phyloP scores from a whole-genome alignment of 805 yeast species.

The Hanseniaspora singularis region DNA sequence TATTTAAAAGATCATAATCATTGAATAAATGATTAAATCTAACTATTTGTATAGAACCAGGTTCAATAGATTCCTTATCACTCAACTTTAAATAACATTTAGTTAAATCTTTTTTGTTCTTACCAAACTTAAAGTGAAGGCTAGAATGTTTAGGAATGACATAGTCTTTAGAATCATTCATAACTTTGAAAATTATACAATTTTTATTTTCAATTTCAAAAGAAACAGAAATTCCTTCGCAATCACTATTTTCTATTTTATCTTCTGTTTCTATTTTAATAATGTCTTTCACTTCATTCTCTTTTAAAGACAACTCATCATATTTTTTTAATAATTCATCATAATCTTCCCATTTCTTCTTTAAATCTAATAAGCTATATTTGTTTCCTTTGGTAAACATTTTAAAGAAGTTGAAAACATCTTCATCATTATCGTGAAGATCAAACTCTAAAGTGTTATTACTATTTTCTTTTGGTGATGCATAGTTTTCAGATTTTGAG shows the following conservation, averaged over 20 bases:
- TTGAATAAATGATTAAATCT: slow-evolving; percentile 15
- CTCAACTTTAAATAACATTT: slow-evolving; percentile 14
- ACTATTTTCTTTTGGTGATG: background rate
- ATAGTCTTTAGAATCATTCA: slow-evolving; percentile 9
- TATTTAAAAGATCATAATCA: slow-evolving; percentile 4
- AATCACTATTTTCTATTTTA: too few species aligned
- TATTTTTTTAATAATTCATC: slow-evolving; percentile 1
- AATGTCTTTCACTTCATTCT: too few species aligned
- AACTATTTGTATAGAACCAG: slow-evolving; percentile 8
- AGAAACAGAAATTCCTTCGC: slow-evolving; percentile 11
- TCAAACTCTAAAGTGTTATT: slow-evolving; percentile 15
- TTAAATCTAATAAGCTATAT: slow-evolving; percentile 18
- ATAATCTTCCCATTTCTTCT: slow-evolving; percentile 19
- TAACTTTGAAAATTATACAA: slow-evolving; percentile 8
- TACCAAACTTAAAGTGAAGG: slow-evolving; percentile 13
- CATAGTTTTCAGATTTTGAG: background rate
- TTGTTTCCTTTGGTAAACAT: slow-evolving; percentile 18
- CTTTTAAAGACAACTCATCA: background rate
- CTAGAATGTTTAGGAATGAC: slow-evolving; percentile 10
- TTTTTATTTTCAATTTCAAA: slow-evolving; percentile 10
- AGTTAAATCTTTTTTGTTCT: background rate
- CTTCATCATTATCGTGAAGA: slow-evolving; percentile 19
- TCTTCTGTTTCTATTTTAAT: background rate
- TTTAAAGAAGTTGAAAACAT: slow-evolving; percentile 22
- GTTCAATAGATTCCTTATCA: slow-evolving; percentile 7